Evolutionary conservation across 2,329 filamentous ascomycete genomes (phyloP).

Genomic region (Hymenotorrendiella dingleyae): DNA sequence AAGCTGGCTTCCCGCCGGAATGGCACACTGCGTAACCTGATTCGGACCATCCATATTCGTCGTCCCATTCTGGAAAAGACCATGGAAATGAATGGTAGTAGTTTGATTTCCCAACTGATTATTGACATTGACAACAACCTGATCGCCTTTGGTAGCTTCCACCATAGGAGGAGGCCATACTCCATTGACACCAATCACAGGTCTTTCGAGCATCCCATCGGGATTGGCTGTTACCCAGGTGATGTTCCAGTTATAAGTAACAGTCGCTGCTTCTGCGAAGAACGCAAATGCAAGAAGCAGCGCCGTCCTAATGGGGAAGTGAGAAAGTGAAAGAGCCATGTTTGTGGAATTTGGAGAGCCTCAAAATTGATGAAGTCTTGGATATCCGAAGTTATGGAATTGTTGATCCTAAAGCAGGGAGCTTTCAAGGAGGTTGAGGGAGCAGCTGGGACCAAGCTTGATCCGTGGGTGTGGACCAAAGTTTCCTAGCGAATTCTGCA

Average conservation of each 20-base stretch:
- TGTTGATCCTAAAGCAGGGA: not conserved
- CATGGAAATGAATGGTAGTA: constrained; percentile 65
- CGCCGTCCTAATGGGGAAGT: constrained; percentile 33
- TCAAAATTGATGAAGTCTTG: not conserved
- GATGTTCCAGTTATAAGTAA: constrained; percentile 63
- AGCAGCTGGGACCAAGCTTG: not conserved
- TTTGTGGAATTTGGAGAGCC: constrained; percentile 4
- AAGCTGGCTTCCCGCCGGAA: constrained; percentile 58
- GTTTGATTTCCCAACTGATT: constrained; percentile 45
- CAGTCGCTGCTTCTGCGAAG: constrained; percentile 37
- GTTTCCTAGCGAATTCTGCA: constrained; percentile 1
- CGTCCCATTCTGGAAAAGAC: constrained; percentile 61
- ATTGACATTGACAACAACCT: constrained; percentile 36
- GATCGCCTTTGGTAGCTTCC: constrained; percentile 55
- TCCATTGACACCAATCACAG: constrained; percentile 72
- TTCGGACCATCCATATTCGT: constrained; percentile 64
- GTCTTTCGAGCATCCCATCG: constrained; percentile 59
- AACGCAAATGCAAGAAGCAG: constrained; percentile 28
- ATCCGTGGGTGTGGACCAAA: constrained; percentile 2
- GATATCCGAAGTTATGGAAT: not conserved
- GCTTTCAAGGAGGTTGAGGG: constrained; percentile 13
- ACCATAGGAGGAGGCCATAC: constrained; percentile 69
- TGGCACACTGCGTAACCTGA: constrained; percentile 61
- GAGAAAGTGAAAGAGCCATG: constrained; percentile 41
- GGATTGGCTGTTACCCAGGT: constrained; percentile 68